phyloP scores from a whole-genome alignment of 73 alveolate genomes.

The Paramecium sexaurelia region DNA sequence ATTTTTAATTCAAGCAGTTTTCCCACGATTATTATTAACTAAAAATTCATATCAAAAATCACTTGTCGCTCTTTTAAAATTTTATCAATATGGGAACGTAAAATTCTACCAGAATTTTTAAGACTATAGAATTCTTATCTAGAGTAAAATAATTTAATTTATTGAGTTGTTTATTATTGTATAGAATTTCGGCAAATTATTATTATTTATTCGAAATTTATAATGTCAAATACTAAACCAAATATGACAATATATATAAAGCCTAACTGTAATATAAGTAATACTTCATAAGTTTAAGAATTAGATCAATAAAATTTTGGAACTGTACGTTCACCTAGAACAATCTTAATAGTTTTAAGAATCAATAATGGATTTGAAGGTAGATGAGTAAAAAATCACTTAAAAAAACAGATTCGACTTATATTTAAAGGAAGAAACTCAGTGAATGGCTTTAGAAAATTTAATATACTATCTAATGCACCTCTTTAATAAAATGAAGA shows the following conservation, averaged over 20 bases:
- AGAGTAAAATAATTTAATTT: too few species aligned
- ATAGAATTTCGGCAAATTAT: not conserved
- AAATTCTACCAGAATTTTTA: too few species aligned
- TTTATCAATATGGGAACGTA: too few species aligned
- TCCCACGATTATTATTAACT: too few species aligned
- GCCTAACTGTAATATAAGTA: slow-evolving; percentile 23
- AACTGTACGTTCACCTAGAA: slow-evolving; percentile 47
- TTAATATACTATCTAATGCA: not conserved
- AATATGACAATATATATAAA: not conserved
- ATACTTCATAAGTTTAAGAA: not conserved
- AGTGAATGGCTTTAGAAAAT: slow-evolving; percentile 56
- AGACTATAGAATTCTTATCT: too few species aligned
- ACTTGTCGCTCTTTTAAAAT: too few species aligned
- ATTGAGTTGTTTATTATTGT: not conserved
- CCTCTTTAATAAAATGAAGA: not conserved
- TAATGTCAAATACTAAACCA: not conserved
- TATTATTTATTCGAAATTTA: not conserved
- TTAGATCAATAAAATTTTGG: too few species aligned
- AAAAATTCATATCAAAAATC: too few species aligned
- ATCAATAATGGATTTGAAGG: not conserved
- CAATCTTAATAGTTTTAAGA: not conserved
- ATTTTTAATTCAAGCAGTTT: too few species aligned
- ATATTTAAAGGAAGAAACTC: slow-evolving; percentile 23
- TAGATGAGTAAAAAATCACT: not conserved
- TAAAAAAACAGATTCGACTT: not conserved